A percentile compares a stretch with the other conserved stretches of the same genome.
Conservation (phyloP, 2,329 filamentous ascomycete species). For the Dendrostoma leiphaemia region DNA sequence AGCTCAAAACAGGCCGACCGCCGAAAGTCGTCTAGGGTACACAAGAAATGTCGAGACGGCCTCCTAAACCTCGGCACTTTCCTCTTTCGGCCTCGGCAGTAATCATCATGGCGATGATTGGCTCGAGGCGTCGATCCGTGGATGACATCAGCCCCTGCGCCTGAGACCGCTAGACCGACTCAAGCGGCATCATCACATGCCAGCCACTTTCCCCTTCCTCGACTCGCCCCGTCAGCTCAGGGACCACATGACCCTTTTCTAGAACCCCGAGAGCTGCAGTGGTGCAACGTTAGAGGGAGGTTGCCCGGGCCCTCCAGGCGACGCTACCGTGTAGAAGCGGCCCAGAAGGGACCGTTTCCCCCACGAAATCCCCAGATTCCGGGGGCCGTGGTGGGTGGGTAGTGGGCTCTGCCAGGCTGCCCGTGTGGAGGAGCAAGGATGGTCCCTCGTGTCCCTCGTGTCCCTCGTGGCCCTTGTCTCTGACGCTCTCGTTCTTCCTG, state of each 20-base stretch:
- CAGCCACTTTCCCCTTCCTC: not conserved
- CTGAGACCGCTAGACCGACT: not conserved
- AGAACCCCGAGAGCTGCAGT: not conserved
- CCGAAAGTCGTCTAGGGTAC: too few species aligned
- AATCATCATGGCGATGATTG: slow-evolving; percentile 10
- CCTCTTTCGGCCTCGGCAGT: slow-evolving; percentile 4
- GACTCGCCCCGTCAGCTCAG: not conserved
- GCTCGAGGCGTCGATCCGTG: not conserved
- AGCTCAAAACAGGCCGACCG: too few species aligned
- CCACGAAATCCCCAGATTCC: not conserved
- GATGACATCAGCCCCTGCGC: slow-evolving; percentile 13
- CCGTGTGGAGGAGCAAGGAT: not conserved
- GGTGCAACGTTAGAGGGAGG: slow-evolving; percentile 5
- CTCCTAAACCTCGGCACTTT: slow-evolving; percentile 17
- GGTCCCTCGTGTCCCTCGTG: too few species aligned
- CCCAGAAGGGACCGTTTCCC: not conserved
- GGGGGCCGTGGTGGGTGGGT: not conserved
- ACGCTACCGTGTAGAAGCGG: not conserved
- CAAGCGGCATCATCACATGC: slow-evolving; percentile 16
- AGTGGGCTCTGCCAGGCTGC: not conserved
- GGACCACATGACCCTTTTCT: slow-evolving; percentile 15
- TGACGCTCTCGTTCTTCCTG: not conserved
- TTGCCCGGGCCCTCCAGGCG: not conserved
- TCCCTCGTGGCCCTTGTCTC: too few species aligned
- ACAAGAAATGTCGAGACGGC: not conserved